phyloP scores from a whole-genome alignment of 805 yeast genomes.

The Myxozyma udenii region DNA sequence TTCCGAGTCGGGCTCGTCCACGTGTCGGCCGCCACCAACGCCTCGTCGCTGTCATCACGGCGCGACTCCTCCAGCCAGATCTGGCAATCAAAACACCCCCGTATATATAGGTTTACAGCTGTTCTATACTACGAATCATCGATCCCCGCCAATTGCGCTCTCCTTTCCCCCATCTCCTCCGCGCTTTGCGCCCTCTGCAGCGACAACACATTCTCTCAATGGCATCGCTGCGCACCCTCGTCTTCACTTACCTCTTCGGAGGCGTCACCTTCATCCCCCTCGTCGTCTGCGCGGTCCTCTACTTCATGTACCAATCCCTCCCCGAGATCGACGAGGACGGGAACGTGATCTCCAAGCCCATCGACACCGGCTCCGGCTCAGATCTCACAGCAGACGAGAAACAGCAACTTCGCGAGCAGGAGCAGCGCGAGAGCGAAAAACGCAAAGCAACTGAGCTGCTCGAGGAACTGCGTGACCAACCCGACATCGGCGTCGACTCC shows the following conservation, averaged over 20 bases:
- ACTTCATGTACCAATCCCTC: constrained; percentile 39
- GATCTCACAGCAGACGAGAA: background rate
- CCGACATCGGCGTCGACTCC: constrained; percentile 61
- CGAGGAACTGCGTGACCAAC: constrained; percentile 50
- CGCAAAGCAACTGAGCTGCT: constrained; percentile 56
- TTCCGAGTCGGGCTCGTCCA: too few relatives aligned
- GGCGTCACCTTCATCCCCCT: constrained; percentile 79
- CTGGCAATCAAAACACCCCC: too few relatives aligned
- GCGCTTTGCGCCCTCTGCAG: too few relatives aligned
- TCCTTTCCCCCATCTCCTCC: too few relatives aligned
- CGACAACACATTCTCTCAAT: too few relatives aligned
- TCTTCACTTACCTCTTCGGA: constrained; percentile 63
- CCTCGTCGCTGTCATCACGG: too few relatives aligned
- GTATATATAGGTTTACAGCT: too few relatives aligned
- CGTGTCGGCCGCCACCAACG: too few relatives aligned
- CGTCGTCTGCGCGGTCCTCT: constrained; percentile 43
- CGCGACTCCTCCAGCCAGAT: too few relatives aligned
- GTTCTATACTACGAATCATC: too few relatives aligned
- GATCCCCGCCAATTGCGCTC: too few relatives aligned
- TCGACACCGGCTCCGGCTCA: background rate
- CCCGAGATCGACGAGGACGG: constrained; percentile 36
- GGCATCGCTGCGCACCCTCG: constrained; percentile 31
- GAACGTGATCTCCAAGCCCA: constrained; percentile 4
- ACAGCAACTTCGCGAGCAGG: background rate
- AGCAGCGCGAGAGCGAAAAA: constrained; percentile 35